Evolutionary conservation across 768 basidiomycete species (phyloP).

Genomic region (Mycena indigotica): DNA sequence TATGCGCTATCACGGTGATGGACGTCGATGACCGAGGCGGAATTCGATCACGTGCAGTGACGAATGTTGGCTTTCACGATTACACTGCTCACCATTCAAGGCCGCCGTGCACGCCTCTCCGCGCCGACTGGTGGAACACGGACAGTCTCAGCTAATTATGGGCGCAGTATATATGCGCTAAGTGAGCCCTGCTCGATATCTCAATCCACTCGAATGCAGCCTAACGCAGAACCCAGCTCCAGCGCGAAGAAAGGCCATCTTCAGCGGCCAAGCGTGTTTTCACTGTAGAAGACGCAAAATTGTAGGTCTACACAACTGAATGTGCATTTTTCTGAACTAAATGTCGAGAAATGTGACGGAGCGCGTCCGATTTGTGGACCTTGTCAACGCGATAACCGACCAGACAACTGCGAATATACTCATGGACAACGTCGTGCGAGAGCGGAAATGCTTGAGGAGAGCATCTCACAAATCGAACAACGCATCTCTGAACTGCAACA

Average conservation of each 20-base stretch:
- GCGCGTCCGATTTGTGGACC: slow-evolving; percentile 41
- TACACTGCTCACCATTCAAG: not conserved
- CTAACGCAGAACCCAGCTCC: not conserved
- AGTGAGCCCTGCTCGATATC: not conserved
- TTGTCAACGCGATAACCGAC: slow-evolving; percentile 38
- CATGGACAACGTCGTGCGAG: slow-evolving; percentile 41
- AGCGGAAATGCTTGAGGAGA: slow-evolving; percentile 41
- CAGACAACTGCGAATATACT: slow-evolving; percentile 49
- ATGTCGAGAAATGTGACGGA: slow-evolving; percentile 44
- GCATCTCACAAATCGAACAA: slow-evolving; percentile 37
- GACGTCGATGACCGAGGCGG: not conserved
- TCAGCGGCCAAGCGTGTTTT: slow-evolving; percentile 12
- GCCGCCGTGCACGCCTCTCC: not conserved
- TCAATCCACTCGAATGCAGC: not conserved
- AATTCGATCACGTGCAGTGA: not conserved
- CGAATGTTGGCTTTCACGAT: not conserved
- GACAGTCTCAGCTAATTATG: not conserved
- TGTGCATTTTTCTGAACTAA: not conserved
- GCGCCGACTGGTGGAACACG: not conserved
- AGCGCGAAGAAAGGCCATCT: not conserved
- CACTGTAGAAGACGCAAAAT: slow-evolving; percentile 6
- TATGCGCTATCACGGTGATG: not conserved
- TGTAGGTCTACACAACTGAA: not conserved
- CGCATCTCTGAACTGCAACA: slow-evolving; percentile 39
- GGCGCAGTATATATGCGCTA: not conserved